Percentiles rank a stretch among this genome's conserved stretches.
Evolutionary conservation across 1,284 basidiomycete genomes (phyloP).

Genomic region (Sutorius eximius): DNA sequence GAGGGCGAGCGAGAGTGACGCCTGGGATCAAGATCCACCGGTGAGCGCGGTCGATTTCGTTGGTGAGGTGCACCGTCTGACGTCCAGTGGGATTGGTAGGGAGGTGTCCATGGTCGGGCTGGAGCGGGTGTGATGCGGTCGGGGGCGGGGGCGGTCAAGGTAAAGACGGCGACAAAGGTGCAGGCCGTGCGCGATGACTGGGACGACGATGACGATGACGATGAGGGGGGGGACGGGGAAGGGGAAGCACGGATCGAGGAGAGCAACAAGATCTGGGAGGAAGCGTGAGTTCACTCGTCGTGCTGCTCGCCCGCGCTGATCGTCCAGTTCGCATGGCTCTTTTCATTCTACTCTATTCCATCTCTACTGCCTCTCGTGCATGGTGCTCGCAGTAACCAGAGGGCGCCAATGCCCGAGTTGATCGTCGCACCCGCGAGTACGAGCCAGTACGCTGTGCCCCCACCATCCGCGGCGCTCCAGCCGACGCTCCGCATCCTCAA

Average conservation of each 20-base stretch:
- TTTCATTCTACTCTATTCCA: background rate
- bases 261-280: constrained; percentile 43
- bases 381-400: constrained; percentile 37
- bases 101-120: background rate
- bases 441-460: constrained; percentile 17
- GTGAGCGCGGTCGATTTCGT: constrained; percentile 11
- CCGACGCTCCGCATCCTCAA: constrained; percentile 33
- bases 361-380: background rate
- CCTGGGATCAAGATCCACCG: constrained; percentile 21
- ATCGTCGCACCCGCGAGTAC: constrained; percentile 39
- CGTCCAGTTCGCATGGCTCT: constrained; percentile 8
- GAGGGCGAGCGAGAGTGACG: constrained; percentile 5
- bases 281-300: constrained; percentile 39
- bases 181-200: constrained; percentile 42
- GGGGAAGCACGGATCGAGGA: constrained; percentile 27
- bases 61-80: constrained; percentile 13
- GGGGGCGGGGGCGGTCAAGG: background rate
- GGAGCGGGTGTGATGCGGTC: background rate
- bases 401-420: constrained; percentile 48
- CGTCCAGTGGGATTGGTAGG: constrained; percentile 6
- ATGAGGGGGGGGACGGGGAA: constrained; percentile 12
- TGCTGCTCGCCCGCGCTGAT: constrained; percentile 6
- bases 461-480: constrained; percentile 32
- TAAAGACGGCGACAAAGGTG: background rate
- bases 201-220: constrained; percentile 41